phyloP scores from a whole-genome alignment of 805 yeast species.

The Metschnikowia kunwiensis region DNA sequence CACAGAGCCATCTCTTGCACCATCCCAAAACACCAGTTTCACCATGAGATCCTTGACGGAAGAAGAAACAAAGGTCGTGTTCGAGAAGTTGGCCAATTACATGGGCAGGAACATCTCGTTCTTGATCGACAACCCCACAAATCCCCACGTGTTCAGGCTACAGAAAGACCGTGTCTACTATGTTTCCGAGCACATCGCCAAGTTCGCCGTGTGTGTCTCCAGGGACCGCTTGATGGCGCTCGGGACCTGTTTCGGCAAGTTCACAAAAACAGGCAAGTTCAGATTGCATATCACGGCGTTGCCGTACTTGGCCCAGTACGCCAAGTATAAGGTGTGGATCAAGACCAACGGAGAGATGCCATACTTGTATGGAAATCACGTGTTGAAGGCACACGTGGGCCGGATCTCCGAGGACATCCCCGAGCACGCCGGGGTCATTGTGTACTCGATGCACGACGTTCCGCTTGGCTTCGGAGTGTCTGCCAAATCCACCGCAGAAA shows the following conservation, averaged over 20 bases:
- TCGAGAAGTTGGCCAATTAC: constrained; percentile 93
- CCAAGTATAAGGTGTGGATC: constrained; percentile 94
- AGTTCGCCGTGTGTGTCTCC: constrained; percentile 85
- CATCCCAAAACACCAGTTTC: not conserved
- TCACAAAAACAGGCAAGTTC: constrained; percentile 96
- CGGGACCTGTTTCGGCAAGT: constrained; percentile 92
- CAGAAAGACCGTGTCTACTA: constrained; percentile 97
- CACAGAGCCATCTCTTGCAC: not conserved
- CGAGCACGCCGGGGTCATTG: constrained; percentile 93
- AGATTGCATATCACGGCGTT: constrained; percentile 92
- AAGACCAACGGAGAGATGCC: constrained; percentile 99
- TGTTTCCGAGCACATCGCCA: constrained; percentile 77
- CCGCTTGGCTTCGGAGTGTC: constrained; percentile 96
- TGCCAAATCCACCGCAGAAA: constrained; percentile 86
- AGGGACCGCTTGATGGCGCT: constrained; percentile 88
- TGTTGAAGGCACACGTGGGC: constrained; percentile 93
- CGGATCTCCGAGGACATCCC: constrained; percentile 97
- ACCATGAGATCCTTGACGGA: constrained; percentile 92
- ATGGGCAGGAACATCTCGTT: constrained; percentile 93
- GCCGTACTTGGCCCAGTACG: constrained; percentile 76
- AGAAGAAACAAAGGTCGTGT: constrained; percentile 93
- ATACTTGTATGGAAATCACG: constrained; percentile 92
- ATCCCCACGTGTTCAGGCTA: constrained; percentile 90
- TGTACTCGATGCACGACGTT: constrained; percentile 85
- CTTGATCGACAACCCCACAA: constrained; percentile 77